Conservation (phyloP, 2,329 filamentous ascomycete species). For the Monosporascus sp. region DNA sequence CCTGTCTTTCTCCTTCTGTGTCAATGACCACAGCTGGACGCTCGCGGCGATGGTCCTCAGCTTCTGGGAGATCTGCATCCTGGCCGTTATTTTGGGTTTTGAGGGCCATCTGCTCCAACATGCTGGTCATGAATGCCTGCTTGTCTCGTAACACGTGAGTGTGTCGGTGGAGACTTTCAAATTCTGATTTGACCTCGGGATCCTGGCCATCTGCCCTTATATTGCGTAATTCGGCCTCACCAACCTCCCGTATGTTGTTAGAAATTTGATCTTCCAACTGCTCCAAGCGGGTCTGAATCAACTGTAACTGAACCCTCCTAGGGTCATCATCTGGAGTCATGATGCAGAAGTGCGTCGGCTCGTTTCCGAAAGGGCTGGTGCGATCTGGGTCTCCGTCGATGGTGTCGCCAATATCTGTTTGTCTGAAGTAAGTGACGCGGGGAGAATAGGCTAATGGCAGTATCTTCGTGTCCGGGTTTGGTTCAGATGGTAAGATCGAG, state of each 20-base stretch:
- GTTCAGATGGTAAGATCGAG: slow-evolving; percentile 87
- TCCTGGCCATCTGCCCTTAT: slow-evolving; percentile 48
- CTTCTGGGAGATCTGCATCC: slow-evolving; percentile 9
- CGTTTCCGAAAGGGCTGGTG: slow-evolving; percentile 85
- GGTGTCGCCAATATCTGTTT: slow-evolving; percentile 83
- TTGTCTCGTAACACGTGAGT: slow-evolving; percentile 53
- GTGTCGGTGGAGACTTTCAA: slow-evolving; percentile 55
- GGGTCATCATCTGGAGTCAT: slow-evolving; percentile 92
- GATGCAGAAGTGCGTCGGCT: slow-evolving; percentile 90
- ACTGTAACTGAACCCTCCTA: slow-evolving; percentile 76
- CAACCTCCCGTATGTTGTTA: slow-evolving; percentile 66
- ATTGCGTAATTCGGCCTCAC: slow-evolving; percentile 68
- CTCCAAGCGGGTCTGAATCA: slow-evolving; percentile 76
- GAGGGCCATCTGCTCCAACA: slow-evolving; percentile 46
- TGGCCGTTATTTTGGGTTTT: slow-evolving; percentile 28
- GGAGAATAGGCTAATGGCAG: slow-evolving; percentile 87
- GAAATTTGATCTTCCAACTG: slow-evolving; percentile 75
- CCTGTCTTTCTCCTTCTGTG: slow-evolving; percentile 58
- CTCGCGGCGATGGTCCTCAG: slow-evolving; percentile 20
- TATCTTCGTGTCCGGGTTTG: slow-evolving; percentile 90
- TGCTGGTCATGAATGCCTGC: slow-evolving; percentile 53
- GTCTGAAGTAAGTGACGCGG: slow-evolving; percentile 94
- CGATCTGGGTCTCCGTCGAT: slow-evolving; percentile 77
- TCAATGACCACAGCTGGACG: slow-evolving; percentile 38
- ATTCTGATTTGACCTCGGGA: slow-evolving; percentile 48